A percentile compares a stretch with the other conserved stretches of the same genome.
phyloP scores from a whole-genome alignment of 1,284 basidiomycete genomes.

The Taiwanofungus camphoratus region DNA sequence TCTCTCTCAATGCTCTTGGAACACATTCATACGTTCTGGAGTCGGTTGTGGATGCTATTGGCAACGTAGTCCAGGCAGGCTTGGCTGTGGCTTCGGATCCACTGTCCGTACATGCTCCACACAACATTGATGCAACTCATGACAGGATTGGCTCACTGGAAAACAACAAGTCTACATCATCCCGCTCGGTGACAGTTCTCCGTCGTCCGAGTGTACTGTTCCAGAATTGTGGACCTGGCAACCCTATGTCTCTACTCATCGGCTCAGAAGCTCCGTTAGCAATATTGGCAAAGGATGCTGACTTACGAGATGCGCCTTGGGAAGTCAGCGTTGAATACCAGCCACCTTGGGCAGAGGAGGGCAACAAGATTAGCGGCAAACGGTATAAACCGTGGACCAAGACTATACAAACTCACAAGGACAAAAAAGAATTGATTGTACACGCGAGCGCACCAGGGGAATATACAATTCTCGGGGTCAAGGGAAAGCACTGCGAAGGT shows the following conservation, averaged over 20 bases:
- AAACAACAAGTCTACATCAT: conserved; percentile 29
- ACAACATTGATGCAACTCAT: neutral
- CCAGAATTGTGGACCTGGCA: conserved; percentile 65
- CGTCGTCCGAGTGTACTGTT: conserved; percentile 75
- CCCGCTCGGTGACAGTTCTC: conserved; percentile 68
- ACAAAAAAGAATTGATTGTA: conserved; percentile 44
- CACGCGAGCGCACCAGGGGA: conserved; percentile 66
- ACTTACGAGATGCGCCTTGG: conserved; percentile 63
- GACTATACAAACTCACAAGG: conserved; percentile 45
- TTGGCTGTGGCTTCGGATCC: conserved; percentile 9
- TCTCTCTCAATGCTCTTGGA: conserved; percentile 57
- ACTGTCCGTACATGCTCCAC: neutral
- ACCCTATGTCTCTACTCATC: conserved; percentile 71
- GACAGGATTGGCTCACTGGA: neutral
- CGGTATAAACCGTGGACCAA: conserved; percentile 56
- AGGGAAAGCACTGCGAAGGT: conserved; percentile 75
- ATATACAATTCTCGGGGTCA: conserved; percentile 71
- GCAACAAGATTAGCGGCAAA: conserved; percentile 33
- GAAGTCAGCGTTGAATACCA: conserved; percentile 57
- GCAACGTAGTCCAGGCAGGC: conserved; percentile 58
- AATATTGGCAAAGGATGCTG: conserved; percentile 46
- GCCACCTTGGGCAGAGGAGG: conserved; percentile 37
- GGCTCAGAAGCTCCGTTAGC: conserved; percentile 54
- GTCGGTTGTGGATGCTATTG: conserved; percentile 68
- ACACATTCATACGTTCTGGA: conserved; percentile 67